Evolutionary conservation across 306 rosid species (phyloP), one percentile per base, ranked within the genome.

Genomic region (Arachis stenosperma): DNA sequence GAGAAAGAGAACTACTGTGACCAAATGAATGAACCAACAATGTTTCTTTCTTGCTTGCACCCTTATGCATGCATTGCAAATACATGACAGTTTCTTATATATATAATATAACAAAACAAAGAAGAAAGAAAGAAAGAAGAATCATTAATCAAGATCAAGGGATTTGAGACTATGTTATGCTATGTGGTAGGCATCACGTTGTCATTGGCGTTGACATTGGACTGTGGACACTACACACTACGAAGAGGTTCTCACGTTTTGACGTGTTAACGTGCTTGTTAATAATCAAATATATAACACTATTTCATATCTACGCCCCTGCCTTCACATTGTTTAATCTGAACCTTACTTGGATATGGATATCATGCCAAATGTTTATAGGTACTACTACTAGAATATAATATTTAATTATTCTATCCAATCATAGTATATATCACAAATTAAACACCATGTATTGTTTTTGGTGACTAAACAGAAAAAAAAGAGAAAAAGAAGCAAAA

Each of bases 181-280:
- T 44, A 37, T 30, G 42, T 77, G 77, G 92, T 81, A 73, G 92
- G 51, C 67, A 54, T 84, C 92, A 89, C 37, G 37, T 33, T 33
- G 37, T 33, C 92, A 92, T 89, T 76, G 7, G 54, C 42, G 75
- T 79, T 79, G 75, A 73, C 82, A 71, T 70, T 72, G 58, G 66
- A 76, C 42, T 63, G 40, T 36, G 15, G 17, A 36, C 15, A 40
- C 69, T 61, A 11, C 65, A 36, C 15, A 40, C 69, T 61, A 11
- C 65, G 66, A 78, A 85, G 90, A 79, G 92, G 86, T 64, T 77
- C 82, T 70, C 96, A 83, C 96, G 96, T 89, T 81, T 68, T 14
- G 63, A 67, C 78, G 82, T 81, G 81, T 83, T 13, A 41, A 61
- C 40, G 57, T 11, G 55, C n/a, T 13, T 75, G 71, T 68, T 67